phyloP scores from a whole-genome alignment of 192 early-diverging fungal genomes.

The Radiomyces spectabilis region DNA sequence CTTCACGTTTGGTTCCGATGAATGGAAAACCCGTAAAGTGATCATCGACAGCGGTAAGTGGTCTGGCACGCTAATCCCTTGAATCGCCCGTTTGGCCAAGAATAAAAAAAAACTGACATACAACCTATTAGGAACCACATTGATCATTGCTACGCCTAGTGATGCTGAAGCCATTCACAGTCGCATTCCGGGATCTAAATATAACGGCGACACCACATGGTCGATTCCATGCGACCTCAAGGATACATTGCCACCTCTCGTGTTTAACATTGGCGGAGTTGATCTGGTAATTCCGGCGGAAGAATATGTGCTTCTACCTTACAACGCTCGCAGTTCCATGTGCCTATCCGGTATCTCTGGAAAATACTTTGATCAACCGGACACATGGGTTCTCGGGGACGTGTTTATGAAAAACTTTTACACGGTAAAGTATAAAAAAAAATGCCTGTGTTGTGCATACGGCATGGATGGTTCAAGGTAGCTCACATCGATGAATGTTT shows the following conservation, averaged over 20 bases:
- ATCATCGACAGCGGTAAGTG: too few species aligned
- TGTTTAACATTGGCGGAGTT: slow-evolving; percentile 1
- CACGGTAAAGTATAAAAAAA: slow-evolving; percentile 18
- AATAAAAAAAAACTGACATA: too few species aligned
- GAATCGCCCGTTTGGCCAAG: too few species aligned
- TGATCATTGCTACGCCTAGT: slow-evolving; percentile 33
- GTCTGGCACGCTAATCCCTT: too few species aligned
- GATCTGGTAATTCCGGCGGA: slow-evolving; percentile 1
- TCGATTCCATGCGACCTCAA: slow-evolving; percentile 14
- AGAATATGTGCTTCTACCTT: slow-evolving; percentile 12
- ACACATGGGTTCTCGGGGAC: slow-evolving; percentile 20
- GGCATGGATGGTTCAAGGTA: too few species aligned
- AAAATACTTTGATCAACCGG: not conserved
- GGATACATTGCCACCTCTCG: not conserved
- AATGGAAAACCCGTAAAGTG: too few species aligned
- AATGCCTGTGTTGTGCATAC: too few species aligned
- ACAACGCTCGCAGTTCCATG: slow-evolving; percentile 5
- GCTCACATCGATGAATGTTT: not conserved
- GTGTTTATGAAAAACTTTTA: slow-evolving; percentile 20
- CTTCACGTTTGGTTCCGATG: too few species aligned
- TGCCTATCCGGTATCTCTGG: slow-evolving; percentile 27
- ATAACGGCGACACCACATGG: slow-evolving; percentile 12
- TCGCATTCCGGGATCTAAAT: slow-evolving; percentile 22
- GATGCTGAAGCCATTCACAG: slow-evolving; percentile 37
- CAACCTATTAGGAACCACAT: too few species aligned